Percentiles rank a stretch among this genome's conserved stretches.
phyloP scores from a whole-genome alignment of 2,329 filamentous ascomycete species.

The Botrytis cinerea region DNA sequence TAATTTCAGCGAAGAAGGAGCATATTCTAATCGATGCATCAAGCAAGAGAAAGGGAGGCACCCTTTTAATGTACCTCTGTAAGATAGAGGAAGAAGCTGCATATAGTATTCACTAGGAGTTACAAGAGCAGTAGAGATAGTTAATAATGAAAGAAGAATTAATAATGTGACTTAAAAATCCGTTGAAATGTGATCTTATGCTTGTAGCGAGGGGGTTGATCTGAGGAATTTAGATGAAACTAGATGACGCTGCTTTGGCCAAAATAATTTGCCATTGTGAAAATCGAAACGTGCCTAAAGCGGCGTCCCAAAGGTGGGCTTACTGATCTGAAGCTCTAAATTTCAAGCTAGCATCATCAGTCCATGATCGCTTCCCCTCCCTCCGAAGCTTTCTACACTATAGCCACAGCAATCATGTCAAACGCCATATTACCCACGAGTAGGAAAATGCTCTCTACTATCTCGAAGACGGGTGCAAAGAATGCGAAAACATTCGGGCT shows the following conservation, averaged over 20 bases:
- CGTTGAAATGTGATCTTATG: neutral
- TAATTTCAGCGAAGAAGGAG: conserved; percentile 20
- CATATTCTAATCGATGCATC: conserved; percentile 11
- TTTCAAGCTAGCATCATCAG: conserved; percentile 6
- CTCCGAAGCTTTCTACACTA: neutral
- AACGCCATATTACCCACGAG: neutral
- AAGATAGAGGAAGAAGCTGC: conserved; percentile 21
- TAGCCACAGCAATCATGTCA: neutral
- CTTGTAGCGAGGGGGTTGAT: conserved; percentile 15
- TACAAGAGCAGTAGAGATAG: conserved; percentile 19
- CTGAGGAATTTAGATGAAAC: neutral
- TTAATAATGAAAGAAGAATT: conserved; percentile 3
- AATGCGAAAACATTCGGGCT: conserved; percentile 15
- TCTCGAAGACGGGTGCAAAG: neutral
- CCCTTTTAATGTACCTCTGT: conserved; percentile 20
- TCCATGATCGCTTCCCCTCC: neutral
- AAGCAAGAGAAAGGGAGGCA: conserved; percentile 7
- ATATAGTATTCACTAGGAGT: conserved; percentile 9
- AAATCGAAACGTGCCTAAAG: neutral
- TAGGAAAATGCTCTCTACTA: neutral
- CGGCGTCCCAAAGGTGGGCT: neutral
- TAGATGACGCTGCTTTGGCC: neutral
- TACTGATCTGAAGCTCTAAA: conserved; percentile 1
- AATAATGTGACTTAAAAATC: neutral
- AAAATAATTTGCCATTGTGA: neutral